These are phyloP conservation scores for Paxillus rubicundulus DNA, from an alignment of 768 basidiomycete genomes.

Conservation along the genomic window DNA sequence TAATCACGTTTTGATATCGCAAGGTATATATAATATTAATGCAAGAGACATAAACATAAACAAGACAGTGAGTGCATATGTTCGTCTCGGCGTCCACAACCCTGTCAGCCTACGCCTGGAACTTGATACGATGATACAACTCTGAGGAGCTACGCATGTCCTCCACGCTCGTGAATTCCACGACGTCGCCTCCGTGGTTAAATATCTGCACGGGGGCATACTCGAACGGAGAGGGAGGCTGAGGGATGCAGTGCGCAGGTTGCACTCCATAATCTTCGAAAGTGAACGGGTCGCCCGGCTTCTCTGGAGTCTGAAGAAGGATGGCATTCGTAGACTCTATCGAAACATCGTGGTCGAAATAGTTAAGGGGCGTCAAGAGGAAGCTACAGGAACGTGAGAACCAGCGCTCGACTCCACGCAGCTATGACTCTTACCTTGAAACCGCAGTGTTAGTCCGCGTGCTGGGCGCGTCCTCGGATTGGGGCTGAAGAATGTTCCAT, in stretches of 20 bases:
- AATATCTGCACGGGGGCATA: conserved; percentile 36
- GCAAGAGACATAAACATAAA: too few species aligned
- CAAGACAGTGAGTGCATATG: too few species aligned
- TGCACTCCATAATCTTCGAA: conserved; percentile 55
- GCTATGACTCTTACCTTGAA: conserved; percentile 39
- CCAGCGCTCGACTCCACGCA: too few species aligned
- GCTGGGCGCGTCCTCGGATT: conserved; percentile 63
- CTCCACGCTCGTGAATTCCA: conserved; percentile 30
- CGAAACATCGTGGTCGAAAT: conserved; percentile 61
- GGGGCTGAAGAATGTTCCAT: conserved; percentile 36
- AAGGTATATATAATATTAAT: too few species aligned
- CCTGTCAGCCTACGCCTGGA: conserved; percentile 30
- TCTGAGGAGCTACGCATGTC: conserved; percentile 41
- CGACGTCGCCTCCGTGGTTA: conserved; percentile 34
- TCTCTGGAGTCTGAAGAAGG: conserved; percentile 39
- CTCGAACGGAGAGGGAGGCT: conserved; percentile 37
- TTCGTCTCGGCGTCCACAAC: too few species aligned
- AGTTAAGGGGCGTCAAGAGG: conserved; percentile 60
- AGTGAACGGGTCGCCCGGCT: conserved; percentile 37
- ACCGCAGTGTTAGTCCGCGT: conserved; percentile 56
- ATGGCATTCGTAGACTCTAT: conserved; percentile 57
- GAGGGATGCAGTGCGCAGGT: conserved; percentile 39
- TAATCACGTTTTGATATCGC: too few species aligned
- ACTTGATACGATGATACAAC: conserved; percentile 38
- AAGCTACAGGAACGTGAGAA: conserved; percentile 36